phyloP scores from a whole-genome alignment of 2,329 filamentous ascomycete species.

The Lachnellula suecica region DNA sequence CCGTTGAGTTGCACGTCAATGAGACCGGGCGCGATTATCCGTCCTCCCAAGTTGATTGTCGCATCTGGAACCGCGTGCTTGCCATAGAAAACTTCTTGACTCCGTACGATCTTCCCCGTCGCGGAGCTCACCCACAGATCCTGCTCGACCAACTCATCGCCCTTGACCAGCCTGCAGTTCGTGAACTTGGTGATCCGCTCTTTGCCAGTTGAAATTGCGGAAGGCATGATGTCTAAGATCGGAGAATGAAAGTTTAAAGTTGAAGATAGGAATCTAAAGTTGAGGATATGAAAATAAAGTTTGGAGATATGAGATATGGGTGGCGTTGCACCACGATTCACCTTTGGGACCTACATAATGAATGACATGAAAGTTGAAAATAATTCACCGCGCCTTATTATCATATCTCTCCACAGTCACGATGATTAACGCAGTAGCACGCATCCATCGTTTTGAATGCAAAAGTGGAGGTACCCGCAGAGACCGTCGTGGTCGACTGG shows the following conservation, averaged over 20 bases:
- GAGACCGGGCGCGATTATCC: slow-evolving; percentile 81
- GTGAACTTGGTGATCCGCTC: slow-evolving; percentile 80
- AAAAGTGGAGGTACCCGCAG: slow-evolving; percentile 14
- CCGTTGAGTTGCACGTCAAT: slow-evolving; percentile 94
- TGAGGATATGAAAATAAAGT: too few species aligned
- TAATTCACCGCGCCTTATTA: slow-evolving; percentile 16
- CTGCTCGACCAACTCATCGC: slow-evolving; percentile 63
- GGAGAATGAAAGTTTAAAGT: not conserved
- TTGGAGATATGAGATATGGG: slow-evolving; percentile 1
- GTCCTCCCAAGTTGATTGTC: slow-evolving; percentile 76
- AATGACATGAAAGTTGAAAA: slow-evolving; percentile 16
- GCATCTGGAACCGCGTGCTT: slow-evolving; percentile 68
- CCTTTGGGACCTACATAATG: slow-evolving; percentile 23
- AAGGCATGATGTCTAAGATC: slow-evolving; percentile 28
- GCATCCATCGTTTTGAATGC: slow-evolving; percentile 8
- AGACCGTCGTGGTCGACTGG: not conserved
- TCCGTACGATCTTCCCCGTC: slow-evolving; percentile 79
- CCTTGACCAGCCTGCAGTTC: slow-evolving; percentile 77
- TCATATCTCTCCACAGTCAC: not conserved
- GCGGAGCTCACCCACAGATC: slow-evolving; percentile 87
- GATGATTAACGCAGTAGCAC: slow-evolving; percentile 12
- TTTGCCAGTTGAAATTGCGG: slow-evolving; percentile 40
- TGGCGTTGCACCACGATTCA: slow-evolving; percentile 16
- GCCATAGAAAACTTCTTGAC: slow-evolving; percentile 66
- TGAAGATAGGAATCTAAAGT: too few species aligned